Evolutionary conservation across 208 protist genomes (phyloP), one percentile per base, ranked within the genome.

Genomic region (Wallacemonas rigidus): DNA sequence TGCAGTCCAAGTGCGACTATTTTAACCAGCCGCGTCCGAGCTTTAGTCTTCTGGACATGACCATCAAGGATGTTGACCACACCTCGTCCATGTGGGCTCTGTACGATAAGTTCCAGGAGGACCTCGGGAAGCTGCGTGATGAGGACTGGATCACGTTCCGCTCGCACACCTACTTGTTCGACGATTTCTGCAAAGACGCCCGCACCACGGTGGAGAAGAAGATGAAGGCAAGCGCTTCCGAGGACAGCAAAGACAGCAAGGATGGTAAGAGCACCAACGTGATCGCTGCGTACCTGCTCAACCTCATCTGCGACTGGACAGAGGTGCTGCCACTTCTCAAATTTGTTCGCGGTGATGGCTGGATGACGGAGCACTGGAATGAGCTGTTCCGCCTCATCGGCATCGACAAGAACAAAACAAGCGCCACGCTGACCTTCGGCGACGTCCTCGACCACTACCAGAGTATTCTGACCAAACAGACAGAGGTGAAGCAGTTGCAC

Each of bases 101-200:
- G 3, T 98, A 96, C 79, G 93, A 98, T 68, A 63, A 75, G 44
- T 99, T 91, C 73, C 67, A 81, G 41, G 82, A 75, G 51, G 82
- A 89, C 69, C 79, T 98, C 7, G 83, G 63, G 58, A 81, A 76
- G 61, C 70, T 98, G 26, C 83, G 90, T 55, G 61, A 79, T 11
- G 92, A 98, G 79, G 93, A 98, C 74, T 99, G 98, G 98, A 81
- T 99, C 54, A 95, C 93, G 6, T 98, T 99, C 75, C 93, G 97
- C 62, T 67, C 86, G 12, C 90, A 97, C 75, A 89, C 83, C 71
- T 98, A 92, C 69, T 74, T 93, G 41, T 98, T 99, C 79, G 96
- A 98, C 41, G 97, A 99, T 74, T 98, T 98, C 69, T 89, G 97
- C 76, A 88, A 86, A 53, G 88, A 94, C 17, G 98, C 95, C 96